Conservation (phyloP, 2,329 filamentous ascomycete genomes). For the Diplodia intermedia region DNA sequence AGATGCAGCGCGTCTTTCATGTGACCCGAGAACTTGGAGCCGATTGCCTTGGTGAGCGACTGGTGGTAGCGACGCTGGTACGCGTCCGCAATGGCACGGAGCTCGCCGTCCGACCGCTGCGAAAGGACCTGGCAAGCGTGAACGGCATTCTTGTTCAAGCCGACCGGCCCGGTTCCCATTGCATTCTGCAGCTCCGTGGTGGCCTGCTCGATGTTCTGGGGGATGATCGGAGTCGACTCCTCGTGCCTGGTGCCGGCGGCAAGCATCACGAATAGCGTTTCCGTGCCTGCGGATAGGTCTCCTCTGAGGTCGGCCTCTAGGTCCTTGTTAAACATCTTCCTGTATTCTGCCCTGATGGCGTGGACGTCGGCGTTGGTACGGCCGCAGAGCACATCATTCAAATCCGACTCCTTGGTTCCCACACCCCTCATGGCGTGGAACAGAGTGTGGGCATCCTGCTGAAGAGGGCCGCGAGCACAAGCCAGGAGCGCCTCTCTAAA, state of each 20-base stretch:
- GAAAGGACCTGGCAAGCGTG: conserved; percentile 80
- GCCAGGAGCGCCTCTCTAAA: conserved; percentile 78
- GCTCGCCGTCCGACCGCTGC: conserved; percentile 78
- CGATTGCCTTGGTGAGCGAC: conserved; percentile 74
- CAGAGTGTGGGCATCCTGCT: conserved; percentile 75
- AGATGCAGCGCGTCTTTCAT: conserved; percentile 85
- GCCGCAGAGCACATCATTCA: conserved; percentile 85
- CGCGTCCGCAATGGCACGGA: conserved; percentile 78
- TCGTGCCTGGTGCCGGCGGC: conserved; percentile 76
- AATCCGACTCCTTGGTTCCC: conserved; percentile 83
- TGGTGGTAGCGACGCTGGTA: conserved; percentile 78
- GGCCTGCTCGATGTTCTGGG: conserved; percentile 75
- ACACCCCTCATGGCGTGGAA: conserved; percentile 75
- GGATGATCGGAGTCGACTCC: conserved; percentile 76
- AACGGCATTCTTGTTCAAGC: conserved; percentile 73
- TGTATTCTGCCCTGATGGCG: conserved; percentile 83
- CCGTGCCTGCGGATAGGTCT: conserved; percentile 86
- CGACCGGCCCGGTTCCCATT: conserved; percentile 58
- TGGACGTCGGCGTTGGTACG: conserved; percentile 86
- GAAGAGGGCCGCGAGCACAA: conserved; percentile 78
- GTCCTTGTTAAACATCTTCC: conserved; percentile 67
- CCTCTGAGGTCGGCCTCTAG: conserved; percentile 76
- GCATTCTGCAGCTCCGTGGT: conserved; percentile 78
- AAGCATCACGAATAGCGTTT: conserved; percentile 83
- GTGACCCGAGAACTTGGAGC: conserved; percentile 86